phyloP scores from a whole-genome alignment of 2,329 filamentous ascomycete genomes.

The Hypocrella siamensis region DNA sequence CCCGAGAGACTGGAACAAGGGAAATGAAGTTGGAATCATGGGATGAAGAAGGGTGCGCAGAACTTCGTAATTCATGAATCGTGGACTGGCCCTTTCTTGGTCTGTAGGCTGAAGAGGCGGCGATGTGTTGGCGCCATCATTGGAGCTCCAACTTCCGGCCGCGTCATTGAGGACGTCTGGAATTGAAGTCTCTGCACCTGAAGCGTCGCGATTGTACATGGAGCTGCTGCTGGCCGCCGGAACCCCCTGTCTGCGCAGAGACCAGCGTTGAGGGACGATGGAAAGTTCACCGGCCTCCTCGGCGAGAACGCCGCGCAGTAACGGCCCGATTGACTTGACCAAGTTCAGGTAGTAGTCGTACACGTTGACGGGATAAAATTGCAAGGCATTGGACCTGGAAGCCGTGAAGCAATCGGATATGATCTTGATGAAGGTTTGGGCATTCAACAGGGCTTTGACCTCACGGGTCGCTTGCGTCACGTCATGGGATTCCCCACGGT shows the following conservation, averaged over 20 bases:
- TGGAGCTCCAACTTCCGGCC: constrained; percentile 12
- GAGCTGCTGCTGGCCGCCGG: constrained; percentile 6
- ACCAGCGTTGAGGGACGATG: constrained; percentile 57
- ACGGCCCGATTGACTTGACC: constrained; percentile 56
- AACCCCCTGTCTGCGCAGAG: constrained; percentile 17
- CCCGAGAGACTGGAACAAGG: constrained; percentile 74
- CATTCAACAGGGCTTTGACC: constrained; percentile 62
- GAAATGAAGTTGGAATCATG: constrained; percentile 64
- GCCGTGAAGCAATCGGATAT: constrained; percentile 61
- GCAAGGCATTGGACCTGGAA: constrained; percentile 44
- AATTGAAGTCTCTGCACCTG: constrained; percentile 10
- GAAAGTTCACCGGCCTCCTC: constrained; percentile 68
- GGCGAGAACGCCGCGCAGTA: constrained; percentile 68
- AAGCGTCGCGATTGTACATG: constrained; percentile 10
- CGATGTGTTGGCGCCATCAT: constrained; percentile 8
- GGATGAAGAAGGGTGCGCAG: constrained; percentile 65
- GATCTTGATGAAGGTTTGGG: constrained; percentile 62
- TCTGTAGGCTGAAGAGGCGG: constrained; percentile 19
- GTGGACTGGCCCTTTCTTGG: constrained; percentile 24
- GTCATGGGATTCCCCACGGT: constrained; percentile 18
- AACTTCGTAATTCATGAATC: constrained; percentile 60
- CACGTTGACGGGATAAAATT: constrained; percentile 65
- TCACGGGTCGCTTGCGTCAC: constrained; percentile 55
- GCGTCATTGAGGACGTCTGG: constrained; percentile 14
- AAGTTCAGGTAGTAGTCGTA: constrained; percentile 70